A percentile compares a stretch with the other conserved stretches of the same genome.
Conservation (phyloP, 768 basidiomycete genomes). For the Rhizopogon sp. region DNA sequence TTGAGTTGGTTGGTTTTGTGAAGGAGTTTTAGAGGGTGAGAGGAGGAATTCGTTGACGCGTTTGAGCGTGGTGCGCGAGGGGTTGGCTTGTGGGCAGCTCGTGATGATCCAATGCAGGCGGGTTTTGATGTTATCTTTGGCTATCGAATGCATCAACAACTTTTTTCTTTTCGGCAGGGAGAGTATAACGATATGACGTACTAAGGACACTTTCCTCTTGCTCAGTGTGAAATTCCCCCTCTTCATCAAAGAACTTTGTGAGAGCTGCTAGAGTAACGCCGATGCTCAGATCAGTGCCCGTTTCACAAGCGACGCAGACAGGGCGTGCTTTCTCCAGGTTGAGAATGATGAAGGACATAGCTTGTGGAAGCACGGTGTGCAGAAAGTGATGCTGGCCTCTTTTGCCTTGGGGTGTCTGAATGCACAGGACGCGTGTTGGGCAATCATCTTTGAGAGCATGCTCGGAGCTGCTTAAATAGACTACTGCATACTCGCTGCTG, state of each 20-base stretch:
- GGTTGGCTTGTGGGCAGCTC: constrained; percentile 72
- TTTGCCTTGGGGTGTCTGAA: constrained; percentile 40
- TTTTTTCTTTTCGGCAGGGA: background rate
- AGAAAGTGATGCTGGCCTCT: constrained; percentile 49
- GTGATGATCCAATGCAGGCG: constrained; percentile 86
- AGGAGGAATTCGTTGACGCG: constrained; percentile 73
- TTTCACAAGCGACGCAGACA: constrained; percentile 50
- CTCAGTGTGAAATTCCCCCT: constrained; percentile 30
- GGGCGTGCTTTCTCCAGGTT: constrained; percentile 31
- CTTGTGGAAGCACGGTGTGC: constrained; percentile 40
- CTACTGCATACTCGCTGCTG: constrained; percentile 7
- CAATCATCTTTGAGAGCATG: background rate
- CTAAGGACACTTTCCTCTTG: constrained; percentile 9
- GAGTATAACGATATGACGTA: constrained; percentile 10
- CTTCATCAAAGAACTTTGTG: constrained; percentile 52
- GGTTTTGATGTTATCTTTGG: constrained; percentile 63
- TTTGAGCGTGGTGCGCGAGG: constrained; percentile 77
- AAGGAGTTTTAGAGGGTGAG: constrained; percentile 23
- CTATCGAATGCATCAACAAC: constrained; percentile 5
- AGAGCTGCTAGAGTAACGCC: constrained; percentile 60
- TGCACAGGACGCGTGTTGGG: constrained; percentile 8
- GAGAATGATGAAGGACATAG: constrained; percentile 39
- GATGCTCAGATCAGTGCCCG: constrained; percentile 57
- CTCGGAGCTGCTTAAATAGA: constrained; percentile 11
- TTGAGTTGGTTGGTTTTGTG: background rate